Conservation (phyloP, 2,329 filamentous ascomycete species). For the Neofusicoccum parvum region DNA sequence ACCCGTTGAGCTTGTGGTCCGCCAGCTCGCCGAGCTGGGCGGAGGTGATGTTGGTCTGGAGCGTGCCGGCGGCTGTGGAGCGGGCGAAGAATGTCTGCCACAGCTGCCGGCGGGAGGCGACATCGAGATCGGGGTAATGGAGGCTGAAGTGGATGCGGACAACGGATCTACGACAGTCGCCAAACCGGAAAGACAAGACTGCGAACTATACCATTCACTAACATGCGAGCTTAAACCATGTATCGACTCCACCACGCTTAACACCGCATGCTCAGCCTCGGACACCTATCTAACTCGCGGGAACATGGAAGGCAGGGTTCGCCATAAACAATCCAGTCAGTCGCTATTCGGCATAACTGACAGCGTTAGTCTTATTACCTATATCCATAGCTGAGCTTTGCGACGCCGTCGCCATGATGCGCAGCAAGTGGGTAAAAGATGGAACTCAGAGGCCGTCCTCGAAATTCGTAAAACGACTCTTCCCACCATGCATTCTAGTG, state of each 20-base stretch:
- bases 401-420: constrained; percentile 12
- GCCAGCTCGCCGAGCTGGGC: constrained; percentile 14
- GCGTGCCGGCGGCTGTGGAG: not conserved
- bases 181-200: too few relatives aligned
- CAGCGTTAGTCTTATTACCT: not conserved
- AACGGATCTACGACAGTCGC: too few relatives aligned
- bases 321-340: too few relatives aligned
- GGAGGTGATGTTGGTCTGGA: not conserved
- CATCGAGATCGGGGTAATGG: constrained; percentile 21
- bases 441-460: not conserved
- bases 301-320: too few relatives aligned
- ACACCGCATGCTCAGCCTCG: too few relatives aligned
- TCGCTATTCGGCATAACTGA: too few relatives aligned
- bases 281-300: too few relatives aligned
- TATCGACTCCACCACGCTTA: too few relatives aligned
- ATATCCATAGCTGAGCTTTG: constrained; percentile 3
- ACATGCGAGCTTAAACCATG: too few relatives aligned
- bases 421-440: constrained; percentile 15
- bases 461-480: not conserved
- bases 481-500: not conserved
- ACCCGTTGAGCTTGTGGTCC: not conserved
- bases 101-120: constrained; percentile 1
- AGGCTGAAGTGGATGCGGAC: constrained; percentile 24
- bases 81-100: constrained; percentile 21
- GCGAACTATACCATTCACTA: too few relatives aligned